A percentile compares a stretch with the other conserved stretches of the same genome.
Conservation (phyloP, 1,284 basidiomycete genomes). For the Sporisorium exsertum region DNA sequence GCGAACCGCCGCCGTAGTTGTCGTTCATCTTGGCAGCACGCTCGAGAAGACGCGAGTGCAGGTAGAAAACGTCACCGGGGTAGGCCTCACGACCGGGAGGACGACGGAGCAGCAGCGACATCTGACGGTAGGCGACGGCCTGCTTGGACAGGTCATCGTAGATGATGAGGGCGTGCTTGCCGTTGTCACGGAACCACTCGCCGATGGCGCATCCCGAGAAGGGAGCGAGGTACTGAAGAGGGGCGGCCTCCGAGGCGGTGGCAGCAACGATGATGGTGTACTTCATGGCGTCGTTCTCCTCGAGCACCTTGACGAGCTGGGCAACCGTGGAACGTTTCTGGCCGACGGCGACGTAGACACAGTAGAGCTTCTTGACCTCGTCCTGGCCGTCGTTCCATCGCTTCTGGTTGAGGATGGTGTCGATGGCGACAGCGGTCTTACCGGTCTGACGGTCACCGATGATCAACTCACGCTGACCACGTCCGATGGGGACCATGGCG, state of each 20-base stretch:
- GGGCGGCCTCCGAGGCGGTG: conserved; percentile 98
- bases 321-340: conserved; percentile 99
- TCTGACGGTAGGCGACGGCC: conserved; percentile 99
- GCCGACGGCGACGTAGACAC: conserved; percentile 98
- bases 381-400: conserved; percentile 98
- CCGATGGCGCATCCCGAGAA: conserved; percentile 99
- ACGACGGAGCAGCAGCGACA: conserved; percentile 99
- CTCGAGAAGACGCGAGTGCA: conserved; percentile 99
- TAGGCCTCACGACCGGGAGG: conserved; percentile 99
- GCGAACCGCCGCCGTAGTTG: conserved; percentile 94
- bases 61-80: conserved; percentile 99
- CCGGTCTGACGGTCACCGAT: conserved; percentile 99
- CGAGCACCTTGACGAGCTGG: conserved; percentile 98
- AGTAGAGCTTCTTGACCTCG: conserved; percentile 98
- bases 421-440: conserved; percentile 98
- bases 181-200: conserved; percentile 99
- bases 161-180: conserved; percentile 94
- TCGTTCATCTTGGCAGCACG: conserved; percentile 99
- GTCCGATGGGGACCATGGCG: conserved; percentile 99
- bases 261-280: conserved; percentile 99
- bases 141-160: conserved; percentile 99
- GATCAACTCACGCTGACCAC: conserved; percentile 99
- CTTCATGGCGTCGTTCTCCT: conserved; percentile 99
- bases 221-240: conserved; percentile 97
- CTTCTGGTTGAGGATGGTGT: conserved; percentile 99